A percentile compares a stretch with the other conserved stretches of the same genome.
phyloP scores from a whole-genome alignment of 768 basidiomycete genomes.

The Megacollybia marginata region DNA sequence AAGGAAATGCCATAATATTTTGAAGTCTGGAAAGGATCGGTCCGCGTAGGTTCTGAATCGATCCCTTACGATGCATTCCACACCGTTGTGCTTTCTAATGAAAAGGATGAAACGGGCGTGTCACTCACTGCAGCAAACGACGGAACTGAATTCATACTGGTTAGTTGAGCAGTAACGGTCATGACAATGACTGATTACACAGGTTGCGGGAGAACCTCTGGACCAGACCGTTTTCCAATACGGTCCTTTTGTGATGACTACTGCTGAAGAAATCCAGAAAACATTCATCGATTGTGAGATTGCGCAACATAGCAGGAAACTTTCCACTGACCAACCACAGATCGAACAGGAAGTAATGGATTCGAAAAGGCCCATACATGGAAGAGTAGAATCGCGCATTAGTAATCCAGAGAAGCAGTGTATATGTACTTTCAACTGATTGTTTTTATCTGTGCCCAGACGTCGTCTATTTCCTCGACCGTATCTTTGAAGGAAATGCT shows the following conservation, averaged over 20 bases:
- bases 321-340: constrained; percentile 25
- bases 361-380: constrained; percentile 88
- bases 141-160: constrained; percentile 71
- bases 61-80: constrained; percentile 52
- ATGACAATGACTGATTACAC: constrained; percentile 1
- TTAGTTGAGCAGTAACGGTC: constrained; percentile 23
- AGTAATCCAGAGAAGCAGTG: constrained; percentile 9
- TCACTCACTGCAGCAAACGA: constrained; percentile 49
- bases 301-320: not conserved
- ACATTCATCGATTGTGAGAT: constrained; percentile 73
- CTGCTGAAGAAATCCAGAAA: constrained; percentile 68
- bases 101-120: constrained; percentile 58
- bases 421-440: constrained; percentile 8
- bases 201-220: constrained; percentile 84
- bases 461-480: constrained; percentile 43
- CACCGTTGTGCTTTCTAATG: constrained; percentile 75
- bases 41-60: constrained; percentile 50
- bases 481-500: constrained; percentile 6
- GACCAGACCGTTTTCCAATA: constrained; percentile 86
- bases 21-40: constrained; percentile 56
- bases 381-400: constrained; percentile 72
- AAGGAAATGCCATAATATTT: not conserved
- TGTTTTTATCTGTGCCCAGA: constrained; percentile 64
- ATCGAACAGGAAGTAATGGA: constrained; percentile 72
- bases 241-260: constrained; percentile 85